Conservation (phyloP, 2,329 filamentous ascomycete species). For the Pseudopyrenochaeta lycopersici region DNA sequence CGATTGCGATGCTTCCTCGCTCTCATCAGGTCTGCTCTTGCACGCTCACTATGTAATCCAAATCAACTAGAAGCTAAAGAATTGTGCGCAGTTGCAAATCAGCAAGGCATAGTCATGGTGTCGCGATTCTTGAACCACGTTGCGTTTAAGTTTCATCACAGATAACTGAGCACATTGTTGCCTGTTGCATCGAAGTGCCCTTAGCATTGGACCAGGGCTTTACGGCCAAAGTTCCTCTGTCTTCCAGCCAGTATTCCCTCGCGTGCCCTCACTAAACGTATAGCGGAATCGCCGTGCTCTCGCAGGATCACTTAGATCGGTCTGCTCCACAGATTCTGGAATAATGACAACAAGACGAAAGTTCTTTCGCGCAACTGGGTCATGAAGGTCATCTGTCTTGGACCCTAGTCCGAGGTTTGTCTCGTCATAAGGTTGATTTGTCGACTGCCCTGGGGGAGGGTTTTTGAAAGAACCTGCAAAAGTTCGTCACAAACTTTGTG, state of each 20-base stretch:
- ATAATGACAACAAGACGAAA: conserved; percentile 90
- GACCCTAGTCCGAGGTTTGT: conserved; percentile 62
- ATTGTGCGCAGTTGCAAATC: neutral
- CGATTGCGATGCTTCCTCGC: conserved; percentile 5
- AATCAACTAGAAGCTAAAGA: neutral
- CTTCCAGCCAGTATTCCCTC: conserved; percentile 64
- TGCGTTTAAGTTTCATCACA: neutral
- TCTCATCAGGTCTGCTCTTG: neutral
- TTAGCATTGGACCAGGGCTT: neutral
- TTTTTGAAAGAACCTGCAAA: conserved; percentile 68
- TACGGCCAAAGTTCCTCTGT: conserved; percentile 53
- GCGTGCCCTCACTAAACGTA: conserved; percentile 60
- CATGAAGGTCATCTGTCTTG: conserved; percentile 75
- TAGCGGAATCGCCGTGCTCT: conserved; percentile 73
- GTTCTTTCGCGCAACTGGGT: conserved; percentile 74
- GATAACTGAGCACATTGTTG: neutral
- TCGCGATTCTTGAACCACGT: neutral
- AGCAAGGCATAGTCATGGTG: neutral
- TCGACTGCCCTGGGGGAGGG: conserved; percentile 61
- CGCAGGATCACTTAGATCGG: conserved; percentile 74
- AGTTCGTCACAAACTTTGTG: neutral
- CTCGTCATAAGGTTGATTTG: conserved; percentile 55
- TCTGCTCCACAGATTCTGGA: conserved; percentile 78
- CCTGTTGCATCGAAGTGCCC: neutral
- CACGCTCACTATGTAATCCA: neutral